Percentiles rank a stretch among this genome's conserved stretches.
Evolutionary conservation across 2,329 filamentous ascomycete genomes (phyloP).

Genomic region (Sporothrix luriei): DNA sequence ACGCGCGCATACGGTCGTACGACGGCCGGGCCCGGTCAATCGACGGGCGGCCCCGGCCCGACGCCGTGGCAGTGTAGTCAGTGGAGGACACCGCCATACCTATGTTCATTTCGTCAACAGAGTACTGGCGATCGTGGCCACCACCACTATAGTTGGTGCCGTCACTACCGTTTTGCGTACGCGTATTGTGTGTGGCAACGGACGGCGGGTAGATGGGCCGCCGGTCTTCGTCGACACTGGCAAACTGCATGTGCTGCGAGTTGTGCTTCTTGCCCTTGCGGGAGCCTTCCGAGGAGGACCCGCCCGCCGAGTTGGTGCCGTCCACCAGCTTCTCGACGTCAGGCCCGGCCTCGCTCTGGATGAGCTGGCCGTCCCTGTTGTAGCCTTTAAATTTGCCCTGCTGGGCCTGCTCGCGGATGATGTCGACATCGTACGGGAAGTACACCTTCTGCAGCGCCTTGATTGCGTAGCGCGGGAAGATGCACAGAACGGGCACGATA

Average conservation of each 20-base stretch:
- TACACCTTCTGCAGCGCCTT: conserved; percentile 94
- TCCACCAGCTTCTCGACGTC: conserved; percentile 50
- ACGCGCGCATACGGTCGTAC: conserved; percentile 83
- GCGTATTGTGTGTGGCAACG: conserved; percentile 77
- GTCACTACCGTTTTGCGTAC: conserved; percentile 89
- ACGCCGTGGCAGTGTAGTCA: conserved; percentile 29
- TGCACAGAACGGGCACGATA: conserved; percentile 75
- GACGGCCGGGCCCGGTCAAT: conserved; percentile 74
- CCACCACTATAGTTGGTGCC: conserved; percentile 72
- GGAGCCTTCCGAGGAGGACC: conserved; percentile 59
- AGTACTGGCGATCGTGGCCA: conserved; percentile 33
- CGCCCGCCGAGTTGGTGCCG: conserved; percentile 37
- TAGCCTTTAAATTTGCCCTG: conserved; percentile 80
- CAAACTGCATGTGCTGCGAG: conserved; percentile 55
- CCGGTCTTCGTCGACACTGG: conserved; percentile 79
- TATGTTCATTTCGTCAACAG: conserved; percentile 61
- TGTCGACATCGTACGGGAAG: conserved; percentile 89
- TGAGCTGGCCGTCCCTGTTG: conserved; percentile 43
- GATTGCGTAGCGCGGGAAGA: conserved; percentile 83
- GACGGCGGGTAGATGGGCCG: conserved; percentile 93
- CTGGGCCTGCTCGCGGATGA: conserved; percentile 88
- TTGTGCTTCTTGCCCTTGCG: conserved; percentile 55
- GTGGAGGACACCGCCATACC: conserved; percentile 55
- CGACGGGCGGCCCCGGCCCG: conserved; percentile 44
- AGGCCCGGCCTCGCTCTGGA: conserved; percentile 37